phyloP scores from a whole-genome alignment of 345 rosid species.

The Acer negundo region DNA sequence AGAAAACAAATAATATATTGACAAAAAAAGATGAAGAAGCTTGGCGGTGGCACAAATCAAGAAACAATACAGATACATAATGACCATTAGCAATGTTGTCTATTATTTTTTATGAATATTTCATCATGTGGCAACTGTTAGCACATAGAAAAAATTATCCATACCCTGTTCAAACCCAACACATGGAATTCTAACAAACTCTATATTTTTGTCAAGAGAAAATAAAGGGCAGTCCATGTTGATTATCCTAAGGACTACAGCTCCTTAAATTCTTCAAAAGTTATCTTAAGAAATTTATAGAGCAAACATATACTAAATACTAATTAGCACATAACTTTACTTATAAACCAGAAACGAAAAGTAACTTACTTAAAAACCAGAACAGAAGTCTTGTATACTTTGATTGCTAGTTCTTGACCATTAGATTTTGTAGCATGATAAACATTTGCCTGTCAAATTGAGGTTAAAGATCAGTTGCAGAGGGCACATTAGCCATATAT shows the following conservation, averaged over 20 bases:
- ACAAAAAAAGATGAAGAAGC: not conserved
- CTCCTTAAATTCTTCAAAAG: not conserved
- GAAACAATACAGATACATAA: not conserved
- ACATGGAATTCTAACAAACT: not conserved
- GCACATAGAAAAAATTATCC: not conserved
- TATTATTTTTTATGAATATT: not conserved
- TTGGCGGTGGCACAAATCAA: not conserved
- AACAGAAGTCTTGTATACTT: conserved; percentile 93
- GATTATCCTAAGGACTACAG: not conserved
- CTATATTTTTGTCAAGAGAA: not conserved
- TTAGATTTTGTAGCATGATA: conserved; percentile 91
- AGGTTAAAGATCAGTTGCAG: conserved; percentile 4
- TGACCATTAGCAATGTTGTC: not conserved
- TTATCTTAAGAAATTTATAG: not conserved
- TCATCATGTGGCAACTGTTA: not conserved
- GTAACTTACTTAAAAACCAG: conserved; percentile 72
- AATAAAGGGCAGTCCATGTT: not conserved
- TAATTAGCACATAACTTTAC: not conserved
- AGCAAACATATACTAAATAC: not conserved
- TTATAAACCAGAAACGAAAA: not conserved
- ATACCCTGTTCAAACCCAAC: not conserved
- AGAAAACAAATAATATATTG: not conserved
- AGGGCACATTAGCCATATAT: not conserved
- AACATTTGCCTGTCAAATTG: conserved; percentile 75
- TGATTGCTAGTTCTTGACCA: conserved; percentile 83